Percentiles rank a stretch among this genome's conserved stretches.
These are phyloP conservation scores for Trichosanthes truncata DNA, from an alignment of 306 rosid genomes.

Conservation along the genomic window DNA sequence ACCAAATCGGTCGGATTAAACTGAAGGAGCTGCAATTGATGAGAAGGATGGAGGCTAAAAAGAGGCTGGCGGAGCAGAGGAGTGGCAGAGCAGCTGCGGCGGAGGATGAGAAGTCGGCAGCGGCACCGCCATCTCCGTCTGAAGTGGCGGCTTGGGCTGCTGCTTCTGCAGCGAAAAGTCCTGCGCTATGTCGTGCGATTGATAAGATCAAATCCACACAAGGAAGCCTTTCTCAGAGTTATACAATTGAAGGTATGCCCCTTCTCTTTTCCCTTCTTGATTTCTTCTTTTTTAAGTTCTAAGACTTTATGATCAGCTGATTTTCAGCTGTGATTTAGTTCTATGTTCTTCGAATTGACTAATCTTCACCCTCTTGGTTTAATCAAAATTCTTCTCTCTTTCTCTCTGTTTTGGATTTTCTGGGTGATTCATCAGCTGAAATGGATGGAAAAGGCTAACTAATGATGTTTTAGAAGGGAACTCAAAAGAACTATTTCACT, in stretches of 20 bases:
- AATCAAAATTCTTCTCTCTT: neutral
- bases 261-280: neutral
- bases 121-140: neutral
- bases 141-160: conserved; percentile 19
- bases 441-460: neutral
- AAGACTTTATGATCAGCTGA: neutral
- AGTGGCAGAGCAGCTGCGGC: conserved; percentile 11
- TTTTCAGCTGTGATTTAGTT: neutral
- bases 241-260: conserved; percentile 1
- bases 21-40: conserved; percentile 17
- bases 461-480: neutral
- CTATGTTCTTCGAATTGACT: neutral
- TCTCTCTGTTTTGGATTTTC: neutral
- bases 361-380: neutral
- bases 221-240: neutral
- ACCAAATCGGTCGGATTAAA: conserved; percentile 7
- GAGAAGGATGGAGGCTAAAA: conserved; percentile 23
- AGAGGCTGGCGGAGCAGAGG: conserved; percentile 21
- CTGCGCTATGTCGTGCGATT: conserved; percentile 16
- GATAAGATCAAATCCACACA: conserved; percentile 18
- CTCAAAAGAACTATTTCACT: neutral
- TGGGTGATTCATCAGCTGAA: neutral
- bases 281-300: neutral
- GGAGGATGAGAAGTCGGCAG: conserved; percentile 4
- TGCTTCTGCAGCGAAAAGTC: conserved; percentile 18